Conservation (phyloP, 768 basidiomycete species). For the Termitomyces sp. region DNA sequence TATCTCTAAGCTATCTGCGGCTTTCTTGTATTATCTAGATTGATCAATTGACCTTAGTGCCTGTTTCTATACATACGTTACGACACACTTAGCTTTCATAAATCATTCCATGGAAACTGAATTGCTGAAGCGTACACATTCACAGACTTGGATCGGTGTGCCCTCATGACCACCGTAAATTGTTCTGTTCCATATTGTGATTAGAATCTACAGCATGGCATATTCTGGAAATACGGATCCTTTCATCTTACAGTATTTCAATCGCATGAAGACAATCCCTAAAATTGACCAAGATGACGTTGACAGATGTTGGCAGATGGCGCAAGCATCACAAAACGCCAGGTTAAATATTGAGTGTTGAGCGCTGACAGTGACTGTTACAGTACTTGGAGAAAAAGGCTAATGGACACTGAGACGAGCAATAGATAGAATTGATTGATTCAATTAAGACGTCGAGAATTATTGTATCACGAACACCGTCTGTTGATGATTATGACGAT, state of each 20-base stretch:
- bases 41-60: background rate
- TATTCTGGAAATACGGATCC: background rate
- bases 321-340: background rate
- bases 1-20: background rate
- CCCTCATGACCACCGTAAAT: too few relatives aligned
- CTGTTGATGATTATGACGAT: constrained; percentile 1
- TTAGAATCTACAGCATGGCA: background rate
- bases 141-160: too few relatives aligned
- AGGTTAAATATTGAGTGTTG: background rate
- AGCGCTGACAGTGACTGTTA: background rate
- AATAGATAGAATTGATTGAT: constrained; percentile 1
- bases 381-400: too few relatives aligned
- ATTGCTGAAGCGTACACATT: too few relatives aligned
- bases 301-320: background rate
- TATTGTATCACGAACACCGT: constrained; percentile 11
- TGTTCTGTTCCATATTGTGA: background rate
- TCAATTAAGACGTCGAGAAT: constrained; percentile 15
- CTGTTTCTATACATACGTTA: background rate
- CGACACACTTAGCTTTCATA: background rate
- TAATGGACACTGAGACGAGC: background rate
- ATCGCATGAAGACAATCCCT: too few relatives aligned
- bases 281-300: background rate
- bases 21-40: background rate
- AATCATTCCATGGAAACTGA: background rate
- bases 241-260: background rate